Evolutionary conservation across 106 monocot species (phyloP), one percentile per base, ranked within the genome.

Genomic region (Vanilla planifolia): DNA sequence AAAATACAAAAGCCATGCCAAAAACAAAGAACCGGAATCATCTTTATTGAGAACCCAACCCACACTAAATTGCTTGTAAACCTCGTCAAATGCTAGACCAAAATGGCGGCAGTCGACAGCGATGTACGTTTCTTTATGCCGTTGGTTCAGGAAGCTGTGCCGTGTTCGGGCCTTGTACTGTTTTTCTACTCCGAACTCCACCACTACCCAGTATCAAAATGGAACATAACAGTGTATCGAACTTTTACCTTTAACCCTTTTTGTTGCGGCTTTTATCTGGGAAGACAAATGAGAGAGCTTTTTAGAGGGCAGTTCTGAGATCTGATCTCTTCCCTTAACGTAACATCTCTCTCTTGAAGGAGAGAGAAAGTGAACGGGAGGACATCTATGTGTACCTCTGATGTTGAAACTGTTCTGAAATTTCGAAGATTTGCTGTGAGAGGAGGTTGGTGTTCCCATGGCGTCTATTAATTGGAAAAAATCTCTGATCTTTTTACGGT

Each of bases 181-280:
- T n/a, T 14, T 29, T 5, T n/a, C 2, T 16, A 4, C 52, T 11
- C 29, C n/a, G n/a, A n/a, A n/a, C n/a, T 3, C 24, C 28, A 30
- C 4, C 29, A 53, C 26, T 30, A 30, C 52, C 15, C 52, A 53
- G 29, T 14, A 29, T 28, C 29, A 30, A 29, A 53, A n/a, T n/a
- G n/a, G n/a, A 53, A 30, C 16, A 53, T 28, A 53, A 53, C 52
- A 53, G 29, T 30, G 52, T 27, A 28, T 51, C 28, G 25, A 27
- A 14, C 27, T 28, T 27, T 13, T 24, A n/a, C 8, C 15, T 16
- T 28, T 53, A 28, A 28, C 5, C 15, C 14, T 29, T 52, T 53
- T 29, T 29, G 26, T 30, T 17, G 16, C 52, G 8, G 52, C 52
- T 53, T 53, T 53, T 53, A 30, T 53, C 29, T 30, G 52, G 30